These are phyloP conservation scores for Leucocoprinus sp. DNA, from an alignment of 768 basidiomycete species.

Conservation along the genomic window DNA sequence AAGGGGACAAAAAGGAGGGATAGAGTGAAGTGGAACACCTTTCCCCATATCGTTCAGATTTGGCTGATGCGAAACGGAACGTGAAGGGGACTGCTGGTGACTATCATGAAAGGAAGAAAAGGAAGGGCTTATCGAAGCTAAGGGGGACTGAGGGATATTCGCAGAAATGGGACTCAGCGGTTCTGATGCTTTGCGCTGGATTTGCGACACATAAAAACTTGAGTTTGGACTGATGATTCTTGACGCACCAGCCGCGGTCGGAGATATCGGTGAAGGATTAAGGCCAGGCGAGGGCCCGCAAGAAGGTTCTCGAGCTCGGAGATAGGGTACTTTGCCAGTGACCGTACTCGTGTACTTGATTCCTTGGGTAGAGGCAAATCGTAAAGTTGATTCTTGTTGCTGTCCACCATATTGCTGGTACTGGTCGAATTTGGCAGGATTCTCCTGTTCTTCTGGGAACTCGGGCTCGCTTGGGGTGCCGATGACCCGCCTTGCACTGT, in stretches of 20 bases:
- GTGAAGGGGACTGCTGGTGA: not conserved
- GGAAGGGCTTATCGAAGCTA: slow-evolving; percentile 12
- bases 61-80: slow-evolving; percentile 15
- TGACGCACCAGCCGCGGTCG: slow-evolving; percentile 21
- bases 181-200: slow-evolving; percentile 36
- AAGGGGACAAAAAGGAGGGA: slow-evolving; percentile 81
- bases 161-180: slow-evolving; percentile 1
- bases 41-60: slow-evolving; percentile 64
- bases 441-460: slow-evolving; percentile 38
- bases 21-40: slow-evolving; percentile 78
- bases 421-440: slow-evolving; percentile 23
- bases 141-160: slow-evolving; percentile 14
- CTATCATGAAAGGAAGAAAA: slow-evolving; percentile 5
- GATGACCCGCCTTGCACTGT: slow-evolving; percentile 40
- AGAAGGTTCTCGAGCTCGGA: slow-evolving; percentile 14
- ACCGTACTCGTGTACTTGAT: slow-evolving; percentile 42
- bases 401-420: slow-evolving; percentile 18
- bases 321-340: slow-evolving; percentile 11
- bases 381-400: slow-evolving; percentile 39
- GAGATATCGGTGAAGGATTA: slow-evolving; percentile 48
- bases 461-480: slow-evolving; percentile 60
- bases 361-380: slow-evolving; percentile 58
- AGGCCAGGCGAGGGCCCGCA: slow-evolving; percentile 8
- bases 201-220: slow-evolving; percentile 34
- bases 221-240: slow-evolving; percentile 36